phyloP scores from a whole-genome alignment of 192 early-diverging fungal species.

The Lobosporangium transversale region DNA sequence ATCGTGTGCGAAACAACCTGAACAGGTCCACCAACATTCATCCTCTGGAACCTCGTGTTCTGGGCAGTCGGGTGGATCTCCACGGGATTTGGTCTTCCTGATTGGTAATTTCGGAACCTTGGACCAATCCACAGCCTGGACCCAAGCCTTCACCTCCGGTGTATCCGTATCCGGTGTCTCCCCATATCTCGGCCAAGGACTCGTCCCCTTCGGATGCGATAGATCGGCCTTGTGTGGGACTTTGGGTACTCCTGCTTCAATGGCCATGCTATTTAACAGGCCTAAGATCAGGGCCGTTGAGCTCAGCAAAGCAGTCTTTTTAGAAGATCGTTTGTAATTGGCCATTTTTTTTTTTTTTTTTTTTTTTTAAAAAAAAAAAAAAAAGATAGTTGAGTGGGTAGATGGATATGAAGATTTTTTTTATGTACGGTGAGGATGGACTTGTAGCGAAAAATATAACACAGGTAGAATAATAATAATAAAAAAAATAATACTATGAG shows the following conservation, averaged over 20 bases:
- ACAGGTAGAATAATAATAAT: too few relatives aligned
- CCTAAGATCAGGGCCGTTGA: conserved; percentile 17
- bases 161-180: conserved; percentile 39
- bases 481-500: too few relatives aligned
- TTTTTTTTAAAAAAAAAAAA: too few relatives aligned
- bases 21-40: conserved; percentile 61
- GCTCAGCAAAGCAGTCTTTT: conserved; percentile 12
- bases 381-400: too few relatives aligned
- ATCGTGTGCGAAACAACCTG: conserved; percentile 50
- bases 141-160: conserved; percentile 56
- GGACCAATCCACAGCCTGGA: conserved; percentile 45
- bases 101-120: conserved; percentile 57
- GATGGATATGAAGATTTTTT: too few relatives aligned
- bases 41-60: conserved; percentile 2
- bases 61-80: conserved; percentile 49
- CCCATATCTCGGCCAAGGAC: conserved; percentile 45
- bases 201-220: conserved; percentile 26
- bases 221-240: conserved; percentile 18
- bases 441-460: too few relatives aligned
- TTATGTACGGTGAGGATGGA: too few relatives aligned
- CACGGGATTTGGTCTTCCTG: conserved; percentile 17
- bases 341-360: too few relatives aligned
- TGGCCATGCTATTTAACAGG: neutral
- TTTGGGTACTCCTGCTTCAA: conserved; percentile 9
- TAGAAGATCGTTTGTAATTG: too few relatives aligned